These are phyloP conservation scores for Cercospora zeae-maydis DNA, from an alignment of 2,329 filamentous ascomycete species.

Conservation along the genomic window DNA sequence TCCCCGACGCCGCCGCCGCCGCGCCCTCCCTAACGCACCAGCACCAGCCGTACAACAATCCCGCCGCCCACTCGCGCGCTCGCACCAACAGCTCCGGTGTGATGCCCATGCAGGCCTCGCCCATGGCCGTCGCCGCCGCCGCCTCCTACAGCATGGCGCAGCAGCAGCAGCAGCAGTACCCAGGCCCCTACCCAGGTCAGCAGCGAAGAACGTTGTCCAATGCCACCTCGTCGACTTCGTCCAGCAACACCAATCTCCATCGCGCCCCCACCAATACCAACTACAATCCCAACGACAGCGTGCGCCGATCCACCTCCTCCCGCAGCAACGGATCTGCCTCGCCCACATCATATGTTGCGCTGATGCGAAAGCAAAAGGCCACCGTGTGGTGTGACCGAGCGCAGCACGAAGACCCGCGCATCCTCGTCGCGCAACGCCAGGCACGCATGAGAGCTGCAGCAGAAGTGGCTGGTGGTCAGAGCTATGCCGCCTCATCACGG, in stretches of 20 bases:
- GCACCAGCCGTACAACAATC: conserved; percentile 26
- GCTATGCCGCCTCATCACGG: conserved; percentile 28
- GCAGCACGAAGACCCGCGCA: conserved; percentile 83
- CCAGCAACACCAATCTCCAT: conserved; percentile 46
- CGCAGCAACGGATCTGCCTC: conserved; percentile 60
- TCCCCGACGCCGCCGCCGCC: conserved; percentile 1
- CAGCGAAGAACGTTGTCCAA: conserved; percentile 60
- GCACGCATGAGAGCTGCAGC: conserved; percentile 82
- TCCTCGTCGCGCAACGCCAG: conserved; percentile 76
- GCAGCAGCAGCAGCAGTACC: conserved; percentile 13
- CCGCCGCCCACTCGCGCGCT: conserved; percentile 36
- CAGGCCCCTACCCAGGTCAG: conserved; percentile 18
- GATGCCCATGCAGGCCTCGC: conserved; percentile 26
- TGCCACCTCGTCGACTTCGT: conserved; percentile 68
- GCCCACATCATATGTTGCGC: conserved; percentile 80
- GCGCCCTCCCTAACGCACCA: conserved; percentile 3
- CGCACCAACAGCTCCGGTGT: conserved; percentile 43
- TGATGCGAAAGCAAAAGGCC: conserved; percentile 95
- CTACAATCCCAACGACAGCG: conserved; percentile 33
- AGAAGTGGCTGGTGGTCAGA: conserved; percentile 68
- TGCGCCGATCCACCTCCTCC: conserved; percentile 74
- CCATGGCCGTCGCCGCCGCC: conserved; percentile 17
- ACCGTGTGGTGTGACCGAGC: conserved; percentile 97
- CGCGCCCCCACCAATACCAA: conserved; percentile 48
- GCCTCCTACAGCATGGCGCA: conserved; percentile 25